Evolutionary conservation across 371 early-diverging fungal species (phyloP).

Genomic region (Syncephalis plumigaleata): DNA sequence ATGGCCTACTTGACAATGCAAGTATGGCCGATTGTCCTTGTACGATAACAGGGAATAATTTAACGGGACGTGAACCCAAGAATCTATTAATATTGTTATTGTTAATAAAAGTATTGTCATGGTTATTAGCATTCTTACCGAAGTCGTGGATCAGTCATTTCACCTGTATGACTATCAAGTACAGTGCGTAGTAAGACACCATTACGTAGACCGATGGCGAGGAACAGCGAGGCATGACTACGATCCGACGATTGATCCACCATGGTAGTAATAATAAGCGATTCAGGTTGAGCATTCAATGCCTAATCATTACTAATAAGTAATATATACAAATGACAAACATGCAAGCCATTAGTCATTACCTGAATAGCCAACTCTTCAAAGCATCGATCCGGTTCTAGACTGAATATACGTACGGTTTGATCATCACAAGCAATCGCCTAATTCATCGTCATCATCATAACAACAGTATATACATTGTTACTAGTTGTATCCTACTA

Average conservation of each 20-base stretch:
- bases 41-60: constrained; percentile 45
- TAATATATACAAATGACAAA: constrained; percentile 2
- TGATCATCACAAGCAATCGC: constrained; percentile 86
- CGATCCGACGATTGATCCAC: constrained; percentile 37
- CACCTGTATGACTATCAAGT: constrained; percentile 67
- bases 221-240: constrained; percentile 48
- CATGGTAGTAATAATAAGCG: constrained; percentile 60
- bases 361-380: constrained; percentile 56
- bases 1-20: constrained; percentile 73
- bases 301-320: constrained; percentile 17
- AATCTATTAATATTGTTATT: constrained; percentile 18
- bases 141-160: constrained; percentile 68
- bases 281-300: constrained; percentile 28
- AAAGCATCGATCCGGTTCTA: constrained; percentile 64
- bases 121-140: constrained; percentile 13
- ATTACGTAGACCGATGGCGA: constrained; percentile 79
- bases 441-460: constrained; percentile 8
- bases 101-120: not conserved
- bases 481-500: too few relatives aligned
- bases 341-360: constrained; percentile 7
- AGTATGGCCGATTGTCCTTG: constrained; percentile 57
- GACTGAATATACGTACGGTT: constrained; percentile 75
- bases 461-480: not conserved
- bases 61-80: constrained; percentile 72
- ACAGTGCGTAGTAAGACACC: constrained; percentile 81